Evolutionary conservation across 1,139 yeast species (phyloP).

Genomic region (Yamadazyma mexicana): DNA sequence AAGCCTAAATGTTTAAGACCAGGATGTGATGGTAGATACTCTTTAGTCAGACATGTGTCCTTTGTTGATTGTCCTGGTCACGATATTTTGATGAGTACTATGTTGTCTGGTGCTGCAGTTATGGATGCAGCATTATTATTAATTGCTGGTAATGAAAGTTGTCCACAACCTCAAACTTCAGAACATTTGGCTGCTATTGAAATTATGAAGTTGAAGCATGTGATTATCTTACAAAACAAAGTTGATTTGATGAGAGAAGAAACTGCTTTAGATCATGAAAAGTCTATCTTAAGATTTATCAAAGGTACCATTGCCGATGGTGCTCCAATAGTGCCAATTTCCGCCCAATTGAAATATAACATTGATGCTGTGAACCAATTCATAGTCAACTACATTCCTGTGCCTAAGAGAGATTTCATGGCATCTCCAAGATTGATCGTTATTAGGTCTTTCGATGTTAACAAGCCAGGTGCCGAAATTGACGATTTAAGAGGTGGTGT

Average conservation of each 20-base stretch:
- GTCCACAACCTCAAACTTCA: constrained; percentile 99
- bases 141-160: constrained; percentile 97
- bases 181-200: constrained; percentile 99
- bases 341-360: constrained; percentile 97
- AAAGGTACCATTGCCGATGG: constrained; percentile 99
- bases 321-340: constrained; percentile 97
- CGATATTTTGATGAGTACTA: constrained; percentile 99
- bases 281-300: constrained; percentile 86
- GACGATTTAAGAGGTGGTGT: constrained; percentile 99
- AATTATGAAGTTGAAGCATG: constrained; percentile 97
- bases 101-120: constrained; percentile 99
- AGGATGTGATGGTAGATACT: constrained; percentile 83
- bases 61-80: constrained; percentile 99
- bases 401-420: constrained; percentile 91
- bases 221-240: constrained; percentile 93
- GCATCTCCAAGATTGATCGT: constrained; percentile 95
- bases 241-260: constrained; percentile 99
- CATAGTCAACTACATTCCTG: constrained; percentile 93
- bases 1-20: constrained; percentile 87
- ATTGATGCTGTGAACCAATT: constrained; percentile 98
- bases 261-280: constrained; percentile 92
- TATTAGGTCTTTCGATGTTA: constrained; percentile 97
- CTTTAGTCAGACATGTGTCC: constrained; percentile 91
- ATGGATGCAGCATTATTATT: constrained; percentile 98
- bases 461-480: constrained; percentile 98